These are phyloP conservation scores for Termitomyces sp. DNA, from an alignment of 768 basidiomycete species.

Conservation along the genomic window DNA sequence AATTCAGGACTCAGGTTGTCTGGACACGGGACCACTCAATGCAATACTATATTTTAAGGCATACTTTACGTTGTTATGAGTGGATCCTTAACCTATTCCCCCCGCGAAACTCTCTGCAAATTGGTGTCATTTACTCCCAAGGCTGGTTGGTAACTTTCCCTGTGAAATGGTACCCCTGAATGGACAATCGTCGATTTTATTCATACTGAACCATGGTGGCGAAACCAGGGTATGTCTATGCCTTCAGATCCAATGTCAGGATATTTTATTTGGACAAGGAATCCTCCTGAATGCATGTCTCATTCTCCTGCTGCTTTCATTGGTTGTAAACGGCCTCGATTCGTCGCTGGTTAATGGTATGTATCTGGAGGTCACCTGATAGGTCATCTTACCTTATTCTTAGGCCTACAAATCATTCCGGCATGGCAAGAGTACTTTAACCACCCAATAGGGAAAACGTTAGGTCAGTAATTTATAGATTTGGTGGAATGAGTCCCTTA, in stretches of 20 bases:
- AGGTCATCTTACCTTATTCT: constrained; percentile 8
- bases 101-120: no score
- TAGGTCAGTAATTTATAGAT: constrained; percentile 29
- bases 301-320: constrained; percentile 58
- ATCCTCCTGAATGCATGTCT: constrained; percentile 58
- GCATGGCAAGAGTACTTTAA: constrained; percentile 56
- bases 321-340: constrained; percentile 62
- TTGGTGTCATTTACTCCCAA: neutral
- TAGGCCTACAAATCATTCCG: constrained; percentile 64
- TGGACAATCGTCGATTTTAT: constrained; percentile 58
- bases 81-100: neutral
- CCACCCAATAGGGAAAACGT: constrained; percentile 40
- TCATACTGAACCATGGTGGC: constrained; percentile 57
- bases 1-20: constrained; percentile 2
- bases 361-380: neutral
- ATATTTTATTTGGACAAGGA: constrained; percentile 25
- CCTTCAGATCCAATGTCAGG: no score
- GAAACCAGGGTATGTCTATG: constrained; percentile 39
- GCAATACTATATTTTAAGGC: neutral
- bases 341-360: constrained; percentile 57
- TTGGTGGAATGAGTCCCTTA: neutral
- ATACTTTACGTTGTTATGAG: neutral
- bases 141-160: neutral
- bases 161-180: constrained; percentile 29
- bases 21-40: constrained; percentile 4